Conservation (phyloP, 257 asterid genomes). For the Gentiana macrophylla region DNA sequence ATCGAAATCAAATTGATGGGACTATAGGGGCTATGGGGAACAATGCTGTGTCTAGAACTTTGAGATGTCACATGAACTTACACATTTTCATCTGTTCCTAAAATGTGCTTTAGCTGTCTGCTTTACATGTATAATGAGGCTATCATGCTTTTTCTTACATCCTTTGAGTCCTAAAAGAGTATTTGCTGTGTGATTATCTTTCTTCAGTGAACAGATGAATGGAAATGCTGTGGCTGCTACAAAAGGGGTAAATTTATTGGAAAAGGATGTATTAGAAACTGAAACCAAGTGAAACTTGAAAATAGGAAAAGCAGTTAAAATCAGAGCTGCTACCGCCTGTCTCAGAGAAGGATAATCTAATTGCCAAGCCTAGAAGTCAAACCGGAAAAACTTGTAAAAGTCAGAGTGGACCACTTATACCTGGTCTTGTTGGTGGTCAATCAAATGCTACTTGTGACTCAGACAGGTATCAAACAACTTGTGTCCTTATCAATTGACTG, state of each 20-base stretch:
- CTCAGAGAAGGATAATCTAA: conserved; percentile 48
- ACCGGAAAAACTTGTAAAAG: conserved; percentile 55
- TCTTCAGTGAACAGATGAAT: conserved; percentile 42
- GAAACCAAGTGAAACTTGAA: conserved; percentile 33
- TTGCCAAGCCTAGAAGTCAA: conserved; percentile 42
- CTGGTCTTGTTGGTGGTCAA: conserved; percentile 51
- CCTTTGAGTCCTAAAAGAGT: background rate
- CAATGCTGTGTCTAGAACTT: background rate
- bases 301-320: conserved; percentile 32
- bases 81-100: background rate
- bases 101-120: background rate
- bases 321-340: conserved; percentile 34
- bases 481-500: background rate
- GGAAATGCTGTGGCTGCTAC: conserved; percentile 26
- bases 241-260: conserved; percentile 30
- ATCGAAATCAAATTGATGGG: background rate
- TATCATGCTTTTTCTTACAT: background rate
- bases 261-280: conserved; percentile 28
- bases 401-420: conserved; percentile 91
- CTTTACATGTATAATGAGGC: background rate
- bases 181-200: conserved; percentile 9
- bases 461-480: conserved; percentile 55
- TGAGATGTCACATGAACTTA: background rate
- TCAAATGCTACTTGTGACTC: conserved; percentile 40
- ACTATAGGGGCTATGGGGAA: background rate